Evolutionary conservation across 768 basidiomycete genomes (phyloP).

Genomic region (Naganishia vaughanmartiniae): DNA sequence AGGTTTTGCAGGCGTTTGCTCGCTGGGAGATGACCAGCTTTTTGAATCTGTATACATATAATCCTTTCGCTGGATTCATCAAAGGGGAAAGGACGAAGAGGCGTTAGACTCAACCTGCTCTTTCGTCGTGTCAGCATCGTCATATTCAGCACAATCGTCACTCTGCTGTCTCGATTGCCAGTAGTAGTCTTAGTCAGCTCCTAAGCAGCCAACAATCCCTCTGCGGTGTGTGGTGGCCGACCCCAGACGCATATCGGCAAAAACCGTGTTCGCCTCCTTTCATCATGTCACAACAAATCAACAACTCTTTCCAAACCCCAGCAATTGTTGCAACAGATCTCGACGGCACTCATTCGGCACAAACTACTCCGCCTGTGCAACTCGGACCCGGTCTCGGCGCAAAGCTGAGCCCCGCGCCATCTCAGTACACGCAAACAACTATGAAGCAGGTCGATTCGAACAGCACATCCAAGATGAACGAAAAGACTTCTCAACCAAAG

Average conservation of each 20-base stretch:
- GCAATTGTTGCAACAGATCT: slow-evolving; percentile 11
- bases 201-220: not conserved
- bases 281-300: not conserved
- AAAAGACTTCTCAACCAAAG: slow-evolving; percentile 1
- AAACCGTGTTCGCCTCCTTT: not conserved
- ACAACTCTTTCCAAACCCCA: not conserved
- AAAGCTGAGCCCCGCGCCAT: slow-evolving; percentile 15
- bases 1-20: not conserved
- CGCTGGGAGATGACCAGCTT: not conserved
- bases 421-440: slow-evolving; percentile 8
- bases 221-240: not conserved
- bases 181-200: not conserved
- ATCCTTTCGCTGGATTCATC: not conserved
- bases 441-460: slow-evolving; percentile 6
- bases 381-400: slow-evolving; percentile 7
- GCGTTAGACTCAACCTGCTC: not conserved
- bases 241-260: not conserved
- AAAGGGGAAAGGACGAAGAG: not conserved
- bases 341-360: not conserved
- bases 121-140: not conserved
- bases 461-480: not conserved
- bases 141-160: not conserved
- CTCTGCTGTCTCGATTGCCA: not conserved
- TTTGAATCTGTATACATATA: not conserved
- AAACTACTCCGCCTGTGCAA: not conserved